Evolutionary conservation across 306 rosid genomes (phyloP).

Genomic region (Ammopiptanthus mongolicus): DNA sequence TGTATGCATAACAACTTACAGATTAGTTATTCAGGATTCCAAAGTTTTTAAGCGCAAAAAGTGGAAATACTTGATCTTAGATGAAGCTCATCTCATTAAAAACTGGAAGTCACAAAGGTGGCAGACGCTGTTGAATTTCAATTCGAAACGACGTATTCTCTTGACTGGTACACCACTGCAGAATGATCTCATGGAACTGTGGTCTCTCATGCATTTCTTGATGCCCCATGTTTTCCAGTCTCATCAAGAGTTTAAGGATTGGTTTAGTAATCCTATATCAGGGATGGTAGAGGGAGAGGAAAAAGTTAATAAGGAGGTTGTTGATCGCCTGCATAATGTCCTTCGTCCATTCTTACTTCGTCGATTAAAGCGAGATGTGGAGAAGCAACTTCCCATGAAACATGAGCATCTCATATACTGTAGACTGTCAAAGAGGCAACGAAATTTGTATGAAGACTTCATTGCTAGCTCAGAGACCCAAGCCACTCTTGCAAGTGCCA

Average conservation of each 20-base stretch:
- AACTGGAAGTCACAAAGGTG: constrained; percentile 99
- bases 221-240: constrained; percentile 99
- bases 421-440: constrained; percentile 93
- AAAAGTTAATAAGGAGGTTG: constrained; percentile 93
- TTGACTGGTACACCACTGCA: constrained; percentile 96
- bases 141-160: constrained; percentile 87
- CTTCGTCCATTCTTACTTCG: constrained; percentile 96
- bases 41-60: constrained; percentile 98
- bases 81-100: constrained; percentile 97
- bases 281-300: constrained; percentile 99
- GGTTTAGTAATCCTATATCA: constrained; percentile 98
- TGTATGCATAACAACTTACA: constrained; percentile 92
- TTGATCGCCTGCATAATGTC: constrained; percentile 97
- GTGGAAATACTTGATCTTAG: constrained; percentile 97
- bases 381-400: constrained; percentile 95
- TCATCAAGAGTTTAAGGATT: constrained; percentile 98
- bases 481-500: constrained; percentile 90
- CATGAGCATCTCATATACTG: constrained; percentile 90
- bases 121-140: constrained; percentile 97
- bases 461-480: constrained; percentile 97
- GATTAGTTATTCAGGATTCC: constrained; percentile 95
- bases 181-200: constrained; percentile 98
- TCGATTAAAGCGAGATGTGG: constrained; percentile 91
- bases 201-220: constrained; percentile 99
- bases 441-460: constrained; percentile 92